Evolutionary conservation across 139 green algal species (phyloP).

Genomic region (Auxenochlorella protothecoides): DNA sequence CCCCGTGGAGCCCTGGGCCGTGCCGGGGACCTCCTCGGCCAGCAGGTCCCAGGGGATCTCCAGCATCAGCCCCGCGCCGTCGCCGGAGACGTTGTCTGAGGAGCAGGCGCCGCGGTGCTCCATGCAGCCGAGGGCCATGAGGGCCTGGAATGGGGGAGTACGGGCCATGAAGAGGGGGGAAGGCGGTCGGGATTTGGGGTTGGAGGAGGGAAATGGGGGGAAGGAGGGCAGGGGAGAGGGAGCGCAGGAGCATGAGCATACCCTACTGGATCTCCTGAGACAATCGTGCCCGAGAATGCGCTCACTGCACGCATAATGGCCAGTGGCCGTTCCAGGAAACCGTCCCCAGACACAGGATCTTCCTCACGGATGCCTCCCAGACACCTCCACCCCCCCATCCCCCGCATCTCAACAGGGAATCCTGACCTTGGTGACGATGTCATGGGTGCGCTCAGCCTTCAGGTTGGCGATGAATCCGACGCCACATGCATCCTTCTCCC

Average conservation of each 20-base stretch:
- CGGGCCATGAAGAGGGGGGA: background rate
- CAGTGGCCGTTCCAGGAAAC: too few species aligned
- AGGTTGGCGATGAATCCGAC: constrained; percentile 96
- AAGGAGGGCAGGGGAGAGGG: background rate
- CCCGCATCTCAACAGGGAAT: background rate
- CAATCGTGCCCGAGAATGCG: too few species aligned
- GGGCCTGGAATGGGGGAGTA: constrained; percentile 42
- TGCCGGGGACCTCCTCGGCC: constrained; percentile 35
- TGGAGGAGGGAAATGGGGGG: background rate
- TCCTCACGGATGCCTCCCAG: background rate
- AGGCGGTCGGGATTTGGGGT: background rate
- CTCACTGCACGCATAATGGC: too few species aligned
- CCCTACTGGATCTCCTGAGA: too few species aligned
- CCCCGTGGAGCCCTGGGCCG: constrained; percentile 55
- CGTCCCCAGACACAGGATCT: too few species aligned
- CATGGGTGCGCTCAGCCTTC: constrained; percentile 77
- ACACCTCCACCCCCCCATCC: background rate
- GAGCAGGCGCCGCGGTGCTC: constrained; percentile 97
- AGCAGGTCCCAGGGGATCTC: constrained; percentile 93
- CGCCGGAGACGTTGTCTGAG: constrained; percentile 91
- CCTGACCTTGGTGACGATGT: constrained; percentile 75
- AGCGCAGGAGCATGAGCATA: too few species aligned
- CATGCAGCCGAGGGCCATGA: constrained; percentile 94
- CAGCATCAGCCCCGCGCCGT: constrained; percentile 97
- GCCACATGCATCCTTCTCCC: constrained; percentile 90